Base-by-base conservation (phyloP, 306 rosid genomes). In the Calophaca sinica region DNA sequence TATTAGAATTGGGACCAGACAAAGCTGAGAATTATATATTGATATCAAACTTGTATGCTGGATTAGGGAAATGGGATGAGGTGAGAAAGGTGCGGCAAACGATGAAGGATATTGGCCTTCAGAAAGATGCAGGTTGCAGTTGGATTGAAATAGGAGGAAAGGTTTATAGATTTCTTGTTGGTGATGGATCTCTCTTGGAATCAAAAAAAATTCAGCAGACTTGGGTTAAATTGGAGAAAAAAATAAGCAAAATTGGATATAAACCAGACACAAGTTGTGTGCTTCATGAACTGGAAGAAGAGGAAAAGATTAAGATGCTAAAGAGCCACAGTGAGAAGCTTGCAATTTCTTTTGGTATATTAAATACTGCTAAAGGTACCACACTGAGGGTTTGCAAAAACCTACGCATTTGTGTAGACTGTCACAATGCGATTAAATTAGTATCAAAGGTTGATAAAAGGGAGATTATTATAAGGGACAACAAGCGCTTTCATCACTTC, bases 131-230 rank as follows among this genome's bases (percentile, higher is more conserved):
- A 33, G 97, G 97, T 4, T 81, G 83, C 66, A 89, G 96, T 78
- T 88, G 98, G 98, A 93, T 89, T 81, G 96, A 91, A 80, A 63
- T 85, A n/a, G 86, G 84, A 62, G 96, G 97, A 10, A 83, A 85
- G 81, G 84, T 88, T 65, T 78, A 88, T 83, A 84, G 88, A 78
- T 93, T 93, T 76, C 10, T 86, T 63, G 96, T 82, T 6, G 86
- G 96, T 53, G 92, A 89, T 55, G 75, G 70, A 33, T 76, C 76
- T 6, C 72, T 63, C 54, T 45, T 66, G 13, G 86, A 81, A 74
- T 81, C 80, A 3, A 78, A 78, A 45, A 80, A 86, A 77, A 78
- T 89, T 54, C 73, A 68, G 42, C 75, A 88, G 73, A 85, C 60
- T 77, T 93, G 98, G 97, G 66, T 5, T 31, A 79, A 69, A 41